Conservation (phyloP, 352 stramenopile species). For the Pythium phragmiticola region DNA sequence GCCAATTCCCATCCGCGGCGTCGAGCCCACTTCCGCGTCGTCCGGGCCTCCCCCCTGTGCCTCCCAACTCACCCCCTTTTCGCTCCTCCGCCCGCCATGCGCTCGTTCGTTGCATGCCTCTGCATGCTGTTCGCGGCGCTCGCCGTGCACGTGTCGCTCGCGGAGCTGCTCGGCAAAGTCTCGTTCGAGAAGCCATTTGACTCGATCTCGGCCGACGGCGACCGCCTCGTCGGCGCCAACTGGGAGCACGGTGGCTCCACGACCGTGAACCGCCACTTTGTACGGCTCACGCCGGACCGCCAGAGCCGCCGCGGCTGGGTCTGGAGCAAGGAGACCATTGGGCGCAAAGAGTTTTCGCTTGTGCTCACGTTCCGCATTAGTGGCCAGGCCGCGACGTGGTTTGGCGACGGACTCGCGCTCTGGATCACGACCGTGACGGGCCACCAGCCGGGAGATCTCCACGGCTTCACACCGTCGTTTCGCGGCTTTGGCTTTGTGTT, state of each 20-base stretch:
- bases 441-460: slow-evolving; percentile 68
- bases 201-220: slow-evolving; percentile 54
- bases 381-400: slow-evolving; percentile 71
- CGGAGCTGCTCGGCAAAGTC: slow-evolving; percentile 44
- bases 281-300: slow-evolving; percentile 74
- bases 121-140: slow-evolving; percentile 16
- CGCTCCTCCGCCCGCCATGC: slow-evolving; percentile 7
- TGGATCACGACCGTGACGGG: slow-evolving; percentile 65
- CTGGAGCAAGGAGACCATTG: slow-evolving; percentile 70
- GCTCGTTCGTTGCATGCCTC: slow-evolving; percentile 11
- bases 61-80: neutral
- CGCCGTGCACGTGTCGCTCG: slow-evolving; percentile 25
- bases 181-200: slow-evolving; percentile 86
- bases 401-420: slow-evolving; percentile 75
- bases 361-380: slow-evolving; percentile 86
- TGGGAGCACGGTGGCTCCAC: slow-evolving; percentile 63
- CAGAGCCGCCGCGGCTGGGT: slow-evolving; percentile 76
- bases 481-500: slow-evolving; percentile 77
- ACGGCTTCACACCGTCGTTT: slow-evolving; percentile 77
- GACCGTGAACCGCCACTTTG: slow-evolving; percentile 78
- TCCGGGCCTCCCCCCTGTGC: neutral
- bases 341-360: slow-evolving; percentile 61
- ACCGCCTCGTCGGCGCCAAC: slow-evolving; percentile 53
- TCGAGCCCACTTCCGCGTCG: neutral
- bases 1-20: slow-evolving; percentile 4